These are phyloP conservation scores for Aspergillus terreus DNA, from an alignment of 2,329 filamentous ascomycete genomes.

Conservation along the genomic window DNA sequence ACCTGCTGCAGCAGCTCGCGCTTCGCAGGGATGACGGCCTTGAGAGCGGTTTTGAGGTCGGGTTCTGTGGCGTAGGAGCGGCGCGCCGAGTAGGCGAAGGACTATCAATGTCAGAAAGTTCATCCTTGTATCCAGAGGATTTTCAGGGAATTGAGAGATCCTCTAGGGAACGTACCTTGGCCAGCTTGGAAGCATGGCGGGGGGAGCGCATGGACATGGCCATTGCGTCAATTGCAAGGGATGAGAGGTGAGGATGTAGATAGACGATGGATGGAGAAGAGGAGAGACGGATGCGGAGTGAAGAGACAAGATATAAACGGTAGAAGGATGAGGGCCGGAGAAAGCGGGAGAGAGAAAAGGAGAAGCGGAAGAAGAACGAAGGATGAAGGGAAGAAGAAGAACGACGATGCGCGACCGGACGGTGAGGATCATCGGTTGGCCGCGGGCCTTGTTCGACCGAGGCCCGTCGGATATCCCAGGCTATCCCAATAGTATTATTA, in stretches of 20 bases:
- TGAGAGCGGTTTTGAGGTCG: slow-evolving; percentile 83
- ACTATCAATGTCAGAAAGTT: slow-evolving; percentile 3
- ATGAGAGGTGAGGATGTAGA: slow-evolving; percentile 1
- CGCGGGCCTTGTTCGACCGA: slow-evolving; percentile 7
- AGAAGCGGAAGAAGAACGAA: slow-evolving; percentile 7
- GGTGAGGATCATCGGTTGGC: slow-evolving; percentile 10
- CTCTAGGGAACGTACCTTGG: slow-evolving; percentile 25
- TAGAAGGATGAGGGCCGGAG: background rate
- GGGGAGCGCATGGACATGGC: slow-evolving; percentile 34
- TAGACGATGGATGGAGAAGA: background rate
- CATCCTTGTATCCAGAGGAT: no score
- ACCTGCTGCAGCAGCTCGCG: slow-evolving; percentile 90
- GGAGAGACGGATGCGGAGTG: background rate
- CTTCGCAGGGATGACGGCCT: slow-evolving; percentile 82
- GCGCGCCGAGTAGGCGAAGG: slow-evolving; percentile 9
- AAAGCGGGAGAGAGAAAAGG: slow-evolving; percentile 1
- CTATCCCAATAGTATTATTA: no score
- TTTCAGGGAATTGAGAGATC: background rate
- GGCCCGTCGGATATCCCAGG: background rate
- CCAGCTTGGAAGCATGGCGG: slow-evolving; percentile 35
- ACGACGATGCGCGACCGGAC: background rate
- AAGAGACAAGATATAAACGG: background rate
- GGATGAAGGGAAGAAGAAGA: background rate
- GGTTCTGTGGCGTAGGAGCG: slow-evolving; percentile 64
- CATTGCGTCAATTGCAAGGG: slow-evolving; percentile 17